These are phyloP conservation scores for slime mould (Dictyostelium discoideum) DNA, from an alignment of 78 protist genomes.

Conservation along the genomic window dicty_2.7 NC_007089.4:2190001-2190500, in stretches of 20 bases:
- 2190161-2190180: not conserved
- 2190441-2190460: constrained; percentile 24
- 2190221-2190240: not conserved
- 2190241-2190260: not conserved
- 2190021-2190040: constrained; percentile 15
- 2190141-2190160: not conserved
- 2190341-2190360: constrained; percentile 57
- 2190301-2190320: constrained; percentile 45
- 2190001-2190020: constrained; percentile 18
- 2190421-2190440: constrained; percentile 50
- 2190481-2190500: constrained; percentile 25
- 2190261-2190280: not conserved
- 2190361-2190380: constrained; percentile 22
- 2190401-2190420: constrained; percentile 36
- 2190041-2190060: constrained; percentile 42
- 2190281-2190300: not conserved
- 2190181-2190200: not conserved
- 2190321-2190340: constrained; percentile 62
- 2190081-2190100: constrained; percentile 44
- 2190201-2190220: not conserved
- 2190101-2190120: not conserved
- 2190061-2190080: constrained; percentile 64
- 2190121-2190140: no score
- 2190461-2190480: constrained; percentile 26
- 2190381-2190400: constrained; percentile 31